These are phyloP conservation scores for Metschnikowia baotianmanensis DNA, from an alignment of 805 yeast species.

Conservation along the genomic window DNA sequence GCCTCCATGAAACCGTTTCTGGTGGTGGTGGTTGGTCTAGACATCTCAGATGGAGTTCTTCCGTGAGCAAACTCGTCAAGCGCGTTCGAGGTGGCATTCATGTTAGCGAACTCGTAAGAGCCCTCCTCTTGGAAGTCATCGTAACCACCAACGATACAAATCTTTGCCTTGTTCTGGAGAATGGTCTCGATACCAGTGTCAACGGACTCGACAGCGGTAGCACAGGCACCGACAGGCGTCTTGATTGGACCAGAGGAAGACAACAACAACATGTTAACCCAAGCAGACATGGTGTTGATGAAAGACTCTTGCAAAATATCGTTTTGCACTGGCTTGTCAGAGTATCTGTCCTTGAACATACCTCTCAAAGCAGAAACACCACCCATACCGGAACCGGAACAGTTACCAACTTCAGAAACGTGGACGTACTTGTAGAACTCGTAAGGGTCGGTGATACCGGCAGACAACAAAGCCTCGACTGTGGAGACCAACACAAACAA, in stretches of 20 bases:
- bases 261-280: conserved; percentile 97
- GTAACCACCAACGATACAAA: conserved; percentile 97
- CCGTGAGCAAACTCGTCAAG: conserved; percentile 88
- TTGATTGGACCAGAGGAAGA: conserved; percentile 98
- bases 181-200: conserved; percentile 96
- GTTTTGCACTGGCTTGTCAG: conserved; percentile 92
- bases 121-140: conserved; percentile 99
- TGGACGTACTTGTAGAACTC: conserved; percentile 98
- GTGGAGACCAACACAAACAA: conserved; percentile 90
- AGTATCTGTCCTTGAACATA: conserved; percentile 94
- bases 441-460: conserved; percentile 98
- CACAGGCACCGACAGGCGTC: conserved; percentile 99
- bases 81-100: conserved; percentile 97
- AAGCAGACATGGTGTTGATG: conserved; percentile 98
- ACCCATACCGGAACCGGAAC: conserved; percentile 99
- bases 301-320: conserved; percentile 97
- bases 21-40: conserved; percentile 95
- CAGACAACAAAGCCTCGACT: conserved; percentile 86
- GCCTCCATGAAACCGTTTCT: conserved; percentile 99
- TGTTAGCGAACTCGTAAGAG: conserved; percentile 94
- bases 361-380: conserved; percentile 97
- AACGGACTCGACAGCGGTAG: conserved; percentile 96
- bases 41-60: conserved; percentile 97
- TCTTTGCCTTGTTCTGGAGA: conserved; percentile 89
- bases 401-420: conserved; percentile 97